Conservation (phyloP, 768 basidiomycete species). For the Rhodotorula paludigena region DNA sequence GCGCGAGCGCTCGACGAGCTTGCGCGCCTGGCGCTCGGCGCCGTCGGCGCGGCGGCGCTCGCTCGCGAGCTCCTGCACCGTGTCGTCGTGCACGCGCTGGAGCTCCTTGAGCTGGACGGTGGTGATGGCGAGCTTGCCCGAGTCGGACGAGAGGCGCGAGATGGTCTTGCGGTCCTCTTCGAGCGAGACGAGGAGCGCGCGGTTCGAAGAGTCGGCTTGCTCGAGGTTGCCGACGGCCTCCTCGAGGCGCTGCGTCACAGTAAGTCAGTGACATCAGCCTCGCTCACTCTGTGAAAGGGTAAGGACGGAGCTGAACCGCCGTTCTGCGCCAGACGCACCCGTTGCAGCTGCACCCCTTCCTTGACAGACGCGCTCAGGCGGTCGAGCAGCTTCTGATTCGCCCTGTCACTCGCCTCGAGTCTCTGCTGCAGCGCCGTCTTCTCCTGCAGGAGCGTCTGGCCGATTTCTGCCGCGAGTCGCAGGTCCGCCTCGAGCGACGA, state of each 20-base stretch:
- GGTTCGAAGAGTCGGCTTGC: slow-evolving; percentile 71
- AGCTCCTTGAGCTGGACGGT: slow-evolving; percentile 62
- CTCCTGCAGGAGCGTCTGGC: slow-evolving; percentile 59
- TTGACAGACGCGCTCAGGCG: slow-evolving; percentile 50
- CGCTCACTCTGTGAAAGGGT: background rate
- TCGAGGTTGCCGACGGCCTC: slow-evolving; percentile 77
- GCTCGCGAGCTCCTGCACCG: slow-evolving; percentile 66
- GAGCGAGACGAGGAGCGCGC: slow-evolving; percentile 66
- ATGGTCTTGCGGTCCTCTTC: slow-evolving; percentile 66
- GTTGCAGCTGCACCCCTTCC: slow-evolving; percentile 63
- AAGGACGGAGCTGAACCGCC: too few species aligned
- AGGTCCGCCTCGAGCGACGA: slow-evolving; percentile 31
- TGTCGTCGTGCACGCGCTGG: slow-evolving; percentile 74
- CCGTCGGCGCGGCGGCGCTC: slow-evolving; percentile 63
- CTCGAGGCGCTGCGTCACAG: slow-evolving; percentile 58
- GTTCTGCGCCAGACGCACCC: slow-evolving; percentile 49
- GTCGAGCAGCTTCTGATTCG: slow-evolving; percentile 46
- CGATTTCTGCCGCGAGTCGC: slow-evolving; percentile 51
- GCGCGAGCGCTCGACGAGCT: slow-evolving; percentile 14
- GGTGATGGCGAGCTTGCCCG: slow-evolving; percentile 66
- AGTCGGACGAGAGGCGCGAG: slow-evolving; percentile 62
- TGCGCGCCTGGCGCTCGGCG: slow-evolving; percentile 60
- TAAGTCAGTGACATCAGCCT: background rate
- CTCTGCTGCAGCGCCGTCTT: slow-evolving; percentile 70
- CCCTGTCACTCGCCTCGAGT: slow-evolving; percentile 49